Conservation (phyloP, 768 basidiomycete genomes). For the Cyclocybe cylindracea region DNA sequence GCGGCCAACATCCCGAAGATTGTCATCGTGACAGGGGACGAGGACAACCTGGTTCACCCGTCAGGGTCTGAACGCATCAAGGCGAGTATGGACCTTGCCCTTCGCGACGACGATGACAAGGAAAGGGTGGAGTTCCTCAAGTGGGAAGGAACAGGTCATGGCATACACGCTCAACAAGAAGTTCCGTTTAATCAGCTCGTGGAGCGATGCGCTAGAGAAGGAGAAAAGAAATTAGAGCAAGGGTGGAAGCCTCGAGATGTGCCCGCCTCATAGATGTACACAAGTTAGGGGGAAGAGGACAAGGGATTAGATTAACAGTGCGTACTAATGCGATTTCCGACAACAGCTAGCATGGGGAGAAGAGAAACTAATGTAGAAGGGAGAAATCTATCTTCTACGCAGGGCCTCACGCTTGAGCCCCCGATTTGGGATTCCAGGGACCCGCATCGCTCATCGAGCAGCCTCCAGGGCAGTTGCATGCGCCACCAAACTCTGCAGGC, state of each 20-base stretch:
- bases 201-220: conserved; percentile 58
- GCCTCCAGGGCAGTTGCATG: conserved; percentile 73
- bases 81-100: conserved; percentile 57
- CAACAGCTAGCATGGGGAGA: too few species aligned
- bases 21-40: conserved; percentile 50
- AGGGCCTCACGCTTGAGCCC: background rate
- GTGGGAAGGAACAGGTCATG: conserved; percentile 70
- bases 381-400: too few species aligned
- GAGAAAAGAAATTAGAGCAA: conserved; percentile 28
- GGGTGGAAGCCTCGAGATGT: conserved; percentile 11
- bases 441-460: conserved; percentile 84
- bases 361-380: too few species aligned
- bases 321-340: too few species aligned
- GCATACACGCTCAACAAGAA: conserved; percentile 48
- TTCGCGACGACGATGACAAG: background rate
- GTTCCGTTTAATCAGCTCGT: conserved; percentile 56
- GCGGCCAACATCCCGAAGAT: conserved; percentile 65
- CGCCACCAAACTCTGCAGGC: conserved; percentile 84
- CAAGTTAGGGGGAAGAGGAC: too few species aligned
- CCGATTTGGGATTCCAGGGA: conserved; percentile 70
- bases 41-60: conserved; percentile 59
- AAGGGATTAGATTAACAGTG: too few species aligned
- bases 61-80: conserved; percentile 54
- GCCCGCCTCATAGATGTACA: too few species aligned
- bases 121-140: conserved; percentile 41